Evolutionary conservation across 106 monocot species (phyloP), one percentile per base, ranked within the genome.

Genomic region (Acorus calamus): DNA sequence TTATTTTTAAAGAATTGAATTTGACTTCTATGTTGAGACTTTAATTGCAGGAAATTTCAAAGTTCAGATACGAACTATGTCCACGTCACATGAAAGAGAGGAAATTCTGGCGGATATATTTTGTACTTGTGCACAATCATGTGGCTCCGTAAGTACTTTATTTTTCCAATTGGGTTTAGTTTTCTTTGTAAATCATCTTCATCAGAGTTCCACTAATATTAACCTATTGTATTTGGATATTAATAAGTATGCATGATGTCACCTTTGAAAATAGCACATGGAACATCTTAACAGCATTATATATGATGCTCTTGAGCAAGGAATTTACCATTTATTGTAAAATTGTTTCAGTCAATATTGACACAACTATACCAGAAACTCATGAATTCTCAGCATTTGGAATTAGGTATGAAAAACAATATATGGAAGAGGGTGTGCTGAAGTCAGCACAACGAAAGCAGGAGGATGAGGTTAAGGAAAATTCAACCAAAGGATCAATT

Each of bases 31-130:
- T 28, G 28, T 28, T 28, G 28, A 28, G 28, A 28, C 28, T 28
- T 28, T 28, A 28, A 28, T 48, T 66, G 50, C 66, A 94, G 94
- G 94, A 96, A 79, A 96, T 96, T 55, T 96, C 94, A 53, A 87
- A 83, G 60, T 80, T 91, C 66, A 87, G 94, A 78, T 96, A 96
- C 68, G 94, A 91, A 63, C 65, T 96, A 44, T 96, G 94, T 60
- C 90, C 94, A 11, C 84, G 90, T 10, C 81, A 85, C 52, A 93
- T 93, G 93, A 93, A 86, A 65, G 93, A 88, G 76, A 69, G 78
- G 46, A 91, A 91, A 72, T 96, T 96, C 74, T 96, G 94, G 94
- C 75, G 78, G 52, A 84, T 91, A 82, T 96, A 96, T 74, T 96
- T 96, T 60, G 52, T 87, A 8, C 78, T 90, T 69, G 87, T 96